Evolutionary conservation across 352 stramenopile species (phyloP).

Genomic region (Phytophthora palmivora): DNA sequence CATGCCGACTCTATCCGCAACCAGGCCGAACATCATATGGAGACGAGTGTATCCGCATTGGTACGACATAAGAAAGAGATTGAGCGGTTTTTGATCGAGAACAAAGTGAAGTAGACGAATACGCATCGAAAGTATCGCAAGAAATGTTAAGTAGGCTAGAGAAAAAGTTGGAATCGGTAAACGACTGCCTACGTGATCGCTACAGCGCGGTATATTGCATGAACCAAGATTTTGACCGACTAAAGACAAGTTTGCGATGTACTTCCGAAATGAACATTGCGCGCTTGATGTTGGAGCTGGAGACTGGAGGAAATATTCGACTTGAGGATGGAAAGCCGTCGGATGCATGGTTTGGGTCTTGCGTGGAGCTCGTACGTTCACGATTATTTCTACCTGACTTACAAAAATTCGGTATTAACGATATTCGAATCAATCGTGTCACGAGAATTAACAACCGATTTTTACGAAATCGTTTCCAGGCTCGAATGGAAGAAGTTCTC

Average conservation of each 20-base stretch:
- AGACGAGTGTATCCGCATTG: constrained; percentile 51
- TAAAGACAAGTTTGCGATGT: constrained; percentile 52
- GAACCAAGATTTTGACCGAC: constrained; percentile 66
- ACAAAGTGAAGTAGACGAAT: background rate
- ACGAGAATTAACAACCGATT: constrained; percentile 91
- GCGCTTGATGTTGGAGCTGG: constrained; percentile 87
- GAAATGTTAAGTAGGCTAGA: constrained; percentile 28
- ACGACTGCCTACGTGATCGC: constrained; percentile 47
- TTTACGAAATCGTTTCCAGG: constrained; percentile 88
- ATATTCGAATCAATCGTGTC: constrained; percentile 82
- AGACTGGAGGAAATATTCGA: constrained; percentile 92
- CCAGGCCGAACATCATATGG: constrained; percentile 56
- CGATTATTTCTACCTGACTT: constrained; percentile 70
- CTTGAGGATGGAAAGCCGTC: constrained; percentile 86
- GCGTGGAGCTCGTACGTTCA: constrained; percentile 83
- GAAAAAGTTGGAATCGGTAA: constrained; percentile 55
- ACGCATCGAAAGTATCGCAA: constrained; percentile 1
- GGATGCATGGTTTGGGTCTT: constrained; percentile 89
- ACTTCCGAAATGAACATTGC: constrained; percentile 80
- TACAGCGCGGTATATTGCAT: constrained; percentile 55
- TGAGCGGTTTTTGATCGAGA: constrained; percentile 51
- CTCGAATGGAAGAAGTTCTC: constrained; percentile 80
- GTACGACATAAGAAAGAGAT: constrained; percentile 75
- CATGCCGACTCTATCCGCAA: constrained; percentile 54
- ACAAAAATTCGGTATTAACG: constrained; percentile 55